Conservation (phyloP, 1,284 basidiomycete genomes). For the Macrocybe sp. region DNA sequence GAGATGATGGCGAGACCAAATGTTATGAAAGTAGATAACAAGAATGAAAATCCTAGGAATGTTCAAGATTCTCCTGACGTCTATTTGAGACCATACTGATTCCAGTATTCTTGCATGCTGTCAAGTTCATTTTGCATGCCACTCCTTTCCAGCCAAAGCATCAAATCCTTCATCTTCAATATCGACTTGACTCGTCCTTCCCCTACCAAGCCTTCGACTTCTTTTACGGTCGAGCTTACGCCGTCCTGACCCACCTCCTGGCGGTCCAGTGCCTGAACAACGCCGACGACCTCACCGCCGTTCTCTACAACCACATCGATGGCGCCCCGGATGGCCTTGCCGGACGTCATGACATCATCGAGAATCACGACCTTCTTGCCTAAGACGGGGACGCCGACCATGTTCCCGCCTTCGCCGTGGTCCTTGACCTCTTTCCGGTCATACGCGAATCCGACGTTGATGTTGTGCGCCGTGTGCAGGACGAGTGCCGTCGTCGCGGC, state of each 20-base stretch:
- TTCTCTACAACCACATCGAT: constrained; percentile 66
- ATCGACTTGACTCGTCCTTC: constrained; percentile 69
- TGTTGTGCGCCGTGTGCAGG: constrained; percentile 61
- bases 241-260: constrained; percentile 82
- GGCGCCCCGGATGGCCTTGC: constrained; percentile 85
- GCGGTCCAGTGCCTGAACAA: constrained; percentile 88
- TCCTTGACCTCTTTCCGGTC: constrained; percentile 96
- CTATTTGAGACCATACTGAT: constrained; percentile 68
- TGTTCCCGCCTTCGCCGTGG: constrained; percentile 93
- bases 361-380: constrained; percentile 84
- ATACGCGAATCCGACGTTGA: constrained; percentile 81
- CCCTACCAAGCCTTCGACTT: constrained; percentile 74
- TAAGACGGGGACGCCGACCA: constrained; percentile 82
- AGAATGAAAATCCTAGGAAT: background rate
- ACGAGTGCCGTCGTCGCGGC: constrained; percentile 85
- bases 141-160: constrained; percentile 74
- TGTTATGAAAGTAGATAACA: background rate
- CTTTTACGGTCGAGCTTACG: constrained; percentile 71
- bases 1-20: background rate
- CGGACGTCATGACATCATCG: constrained; percentile 97
- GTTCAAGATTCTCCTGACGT: background rate
- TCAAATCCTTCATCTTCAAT: constrained; percentile 83
- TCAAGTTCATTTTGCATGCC: constrained; percentile 64
- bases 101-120: constrained; percentile 79
- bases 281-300: constrained; percentile 82